phyloP scores from a whole-genome alignment of 176 grass and related monocot genomes.

The Urochloa ruziziensis region DNA sequence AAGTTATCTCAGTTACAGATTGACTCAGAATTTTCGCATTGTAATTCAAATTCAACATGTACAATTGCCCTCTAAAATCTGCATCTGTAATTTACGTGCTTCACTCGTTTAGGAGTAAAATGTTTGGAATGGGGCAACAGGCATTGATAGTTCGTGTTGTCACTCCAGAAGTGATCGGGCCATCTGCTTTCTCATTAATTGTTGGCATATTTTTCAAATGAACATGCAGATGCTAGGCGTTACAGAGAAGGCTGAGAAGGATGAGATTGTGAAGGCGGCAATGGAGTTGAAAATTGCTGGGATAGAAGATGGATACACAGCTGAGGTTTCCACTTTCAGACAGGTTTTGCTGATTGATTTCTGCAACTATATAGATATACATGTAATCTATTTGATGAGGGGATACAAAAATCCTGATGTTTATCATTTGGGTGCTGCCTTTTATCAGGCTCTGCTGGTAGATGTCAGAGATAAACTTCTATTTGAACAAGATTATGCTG shows the following conservation, averaged over 20 bases:
- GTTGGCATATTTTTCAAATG: conserved; percentile 7
- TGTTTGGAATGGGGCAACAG: neutral
- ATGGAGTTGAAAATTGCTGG: conserved; percentile 73
- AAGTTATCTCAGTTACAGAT: neutral
- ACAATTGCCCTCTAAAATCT: neutral
- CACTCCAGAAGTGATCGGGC: neutral
- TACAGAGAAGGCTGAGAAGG: conserved; percentile 89
- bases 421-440: conserved; percentile 14
- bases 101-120: neutral
- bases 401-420: conserved; percentile 12
- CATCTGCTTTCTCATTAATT: neutral
- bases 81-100: neutral
- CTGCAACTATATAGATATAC: neutral
- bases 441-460: conserved; percentile 67
- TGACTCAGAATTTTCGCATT: neutral
- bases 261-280: conserved; percentile 93
- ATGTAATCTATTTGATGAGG: neutral
- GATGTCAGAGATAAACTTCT: conserved; percentile 97
- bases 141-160: neutral
- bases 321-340: conserved; percentile 53
- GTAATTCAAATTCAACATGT: neutral
- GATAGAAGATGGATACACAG: conserved; percentile 84
- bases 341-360: conserved; percentile 55
- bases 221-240: conserved; percentile 73
- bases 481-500: conserved; percentile 86